Percentiles rank a stretch among this genome's conserved stretches.
These are phyloP conservation scores for Sherardia arvensis DNA, from an alignment of 257 asterid genomes.

Conservation along the genomic window DNA sequence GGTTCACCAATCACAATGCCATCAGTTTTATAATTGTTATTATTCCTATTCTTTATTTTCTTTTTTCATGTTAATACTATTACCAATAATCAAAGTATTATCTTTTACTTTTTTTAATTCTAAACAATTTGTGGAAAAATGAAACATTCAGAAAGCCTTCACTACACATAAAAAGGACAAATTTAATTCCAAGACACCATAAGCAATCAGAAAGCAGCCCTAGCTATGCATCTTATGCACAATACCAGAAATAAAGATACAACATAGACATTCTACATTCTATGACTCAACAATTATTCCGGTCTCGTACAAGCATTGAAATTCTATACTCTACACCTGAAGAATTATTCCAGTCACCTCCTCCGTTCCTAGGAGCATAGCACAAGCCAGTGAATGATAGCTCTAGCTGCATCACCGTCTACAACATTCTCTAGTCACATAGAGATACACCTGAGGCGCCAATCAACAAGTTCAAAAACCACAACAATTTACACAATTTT, in stretches of 20 bases:
- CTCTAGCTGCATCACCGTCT: slow-evolving; percentile 12
- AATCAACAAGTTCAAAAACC: not conserved
- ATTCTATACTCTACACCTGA: slow-evolving; percentile 6
- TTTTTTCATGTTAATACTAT: not conserved
- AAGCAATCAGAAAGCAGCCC: not conserved
- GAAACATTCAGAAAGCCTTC: too few relatives aligned
- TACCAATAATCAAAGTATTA: too few relatives aligned
- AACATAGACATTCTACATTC: slow-evolving; percentile 5
- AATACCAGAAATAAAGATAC: not conserved
- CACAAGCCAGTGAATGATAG: slow-evolving; percentile 11
- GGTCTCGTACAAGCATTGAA: slow-evolving; percentile 6
- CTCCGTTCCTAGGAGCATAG: slow-evolving; percentile 10
- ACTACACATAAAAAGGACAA: not conserved
- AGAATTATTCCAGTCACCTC: slow-evolving; percentile 25
- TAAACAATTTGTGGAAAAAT: too few relatives aligned
- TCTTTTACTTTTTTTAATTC: too few relatives aligned
- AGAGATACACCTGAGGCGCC: not conserved
- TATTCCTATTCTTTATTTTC: too few relatives aligned
- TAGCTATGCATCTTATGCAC: not conserved
- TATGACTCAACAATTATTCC: slow-evolving; percentile 13
- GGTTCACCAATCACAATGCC: too few relatives aligned
- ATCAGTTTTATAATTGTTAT: too few relatives aligned
- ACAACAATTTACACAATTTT: not conserved
- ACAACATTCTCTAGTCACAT: slow-evolving; percentile 11
- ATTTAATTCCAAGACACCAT: slow-evolving; percentile 1